These are phyloP conservation scores for Trebouxia sp. DNA, from an alignment of 139 green algal genomes.

Conservation along the genomic window DNA sequence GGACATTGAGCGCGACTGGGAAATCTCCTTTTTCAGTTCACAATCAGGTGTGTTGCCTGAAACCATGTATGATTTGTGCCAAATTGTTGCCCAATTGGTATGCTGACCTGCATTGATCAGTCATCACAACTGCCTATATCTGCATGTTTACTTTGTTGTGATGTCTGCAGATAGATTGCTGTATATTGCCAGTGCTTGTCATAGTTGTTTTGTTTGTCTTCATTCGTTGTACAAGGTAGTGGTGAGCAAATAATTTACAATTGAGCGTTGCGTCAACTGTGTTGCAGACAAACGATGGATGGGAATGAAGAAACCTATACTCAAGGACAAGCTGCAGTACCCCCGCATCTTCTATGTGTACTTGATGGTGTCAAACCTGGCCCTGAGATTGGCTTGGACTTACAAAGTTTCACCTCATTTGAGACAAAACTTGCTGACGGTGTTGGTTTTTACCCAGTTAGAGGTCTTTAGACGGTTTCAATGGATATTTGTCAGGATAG, in stretches of 20 bases:
- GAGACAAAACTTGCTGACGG: conserved; percentile 49
- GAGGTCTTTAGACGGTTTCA: conserved; percentile 65
- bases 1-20: conserved; percentile 96
- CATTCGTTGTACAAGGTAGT: background rate
- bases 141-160: background rate
- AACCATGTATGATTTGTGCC: background rate
- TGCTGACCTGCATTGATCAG: background rate
- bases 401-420: conserved; percentile 89
- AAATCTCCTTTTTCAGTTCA: conserved; percentile 72
- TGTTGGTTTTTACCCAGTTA: conserved; percentile 63
- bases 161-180: background rate
- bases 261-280: background rate
- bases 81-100: background rate
- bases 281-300: conserved; percentile 32
- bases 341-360: conserved; percentile 43
- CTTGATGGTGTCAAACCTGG: conserved; percentile 78
- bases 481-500: conserved; percentile 91
- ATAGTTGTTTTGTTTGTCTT: too few species aligned
- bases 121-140: background rate
- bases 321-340: conserved; percentile 53
- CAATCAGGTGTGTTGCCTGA: conserved; percentile 10
- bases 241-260: background rate
- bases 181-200: background rate
- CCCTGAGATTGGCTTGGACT: conserved; percentile 83
- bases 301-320: conserved; percentile 39